Conservation (phyloP, 345 rosid species). For the Physaria fendleri region DNA sequence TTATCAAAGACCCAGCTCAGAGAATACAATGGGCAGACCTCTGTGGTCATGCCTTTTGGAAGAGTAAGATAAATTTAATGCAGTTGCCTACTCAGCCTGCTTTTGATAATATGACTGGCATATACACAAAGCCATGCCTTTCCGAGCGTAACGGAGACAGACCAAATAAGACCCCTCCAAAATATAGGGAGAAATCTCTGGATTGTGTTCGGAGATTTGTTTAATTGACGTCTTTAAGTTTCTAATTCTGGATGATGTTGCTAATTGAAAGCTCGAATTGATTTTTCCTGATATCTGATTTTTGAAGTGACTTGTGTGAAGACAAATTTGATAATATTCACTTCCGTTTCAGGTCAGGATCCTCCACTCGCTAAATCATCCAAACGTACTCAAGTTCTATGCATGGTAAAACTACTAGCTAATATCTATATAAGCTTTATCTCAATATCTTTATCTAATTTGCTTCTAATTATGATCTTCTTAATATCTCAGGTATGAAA, state of each 20-base stretch:
- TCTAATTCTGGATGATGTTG: slow-evolving; percentile 19
- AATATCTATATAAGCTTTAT: neutral
- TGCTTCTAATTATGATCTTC: neutral
- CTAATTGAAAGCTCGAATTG: neutral
- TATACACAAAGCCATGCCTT: slow-evolving; percentile 66
- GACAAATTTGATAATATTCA: neutral
- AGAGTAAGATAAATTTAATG: slow-evolving; percentile 40
- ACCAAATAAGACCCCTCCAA: slow-evolving; percentile 74
- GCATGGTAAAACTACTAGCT: slow-evolving; percentile 54
- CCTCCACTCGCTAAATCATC: slow-evolving; percentile 78
- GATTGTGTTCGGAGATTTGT: slow-evolving; percentile 5
- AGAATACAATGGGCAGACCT: slow-evolving; percentile 88
- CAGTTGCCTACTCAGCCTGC: slow-evolving; percentile 85
- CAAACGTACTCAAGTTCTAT: slow-evolving; percentile 71
- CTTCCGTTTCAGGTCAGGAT: slow-evolving; percentile 64
- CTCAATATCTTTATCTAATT: neutral
- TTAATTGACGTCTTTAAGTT: slow-evolving; percentile 1
- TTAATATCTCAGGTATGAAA: slow-evolving; percentile 63
- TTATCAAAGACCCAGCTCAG: slow-evolving; percentile 89
- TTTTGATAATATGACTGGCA: slow-evolving; percentile 70
- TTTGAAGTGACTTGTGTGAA: neutral
- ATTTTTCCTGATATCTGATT: neutral
- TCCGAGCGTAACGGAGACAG: slow-evolving; percentile 69
- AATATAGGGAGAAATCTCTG: slow-evolving; percentile 41
- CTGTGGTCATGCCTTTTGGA: slow-evolving; percentile 90